phyloP scores from a whole-genome alignment of 768 basidiomycete species.

The Terana coerulea region DNA sequence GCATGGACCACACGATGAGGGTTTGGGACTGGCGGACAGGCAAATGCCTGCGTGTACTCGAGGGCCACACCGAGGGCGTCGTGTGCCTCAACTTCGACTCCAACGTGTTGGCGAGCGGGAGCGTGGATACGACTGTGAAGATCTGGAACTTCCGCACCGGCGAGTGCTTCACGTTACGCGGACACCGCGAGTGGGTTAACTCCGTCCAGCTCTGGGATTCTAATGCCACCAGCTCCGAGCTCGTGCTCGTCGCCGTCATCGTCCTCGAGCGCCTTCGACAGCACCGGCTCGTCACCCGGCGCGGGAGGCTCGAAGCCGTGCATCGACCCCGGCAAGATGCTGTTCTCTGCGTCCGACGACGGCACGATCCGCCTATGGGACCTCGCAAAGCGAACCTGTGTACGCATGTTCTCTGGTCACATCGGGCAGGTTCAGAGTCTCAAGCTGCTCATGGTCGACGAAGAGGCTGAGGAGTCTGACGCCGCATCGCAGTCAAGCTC shows the following conservation, averaged over 20 bases:
- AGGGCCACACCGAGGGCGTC: conserved; percentile 89
- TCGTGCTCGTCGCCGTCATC: conserved; percentile 9
- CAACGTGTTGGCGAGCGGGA: conserved; percentile 88
- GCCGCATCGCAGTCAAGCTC: background rate
- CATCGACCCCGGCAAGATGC: conserved; percentile 85
- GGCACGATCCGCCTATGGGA: conserved; percentile 95
- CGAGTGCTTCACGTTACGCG: conserved; percentile 87
- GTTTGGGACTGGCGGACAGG: conserved; percentile 97
- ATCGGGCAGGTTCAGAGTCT: conserved; percentile 94
- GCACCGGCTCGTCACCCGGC: background rate
- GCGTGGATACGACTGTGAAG: conserved; percentile 92
- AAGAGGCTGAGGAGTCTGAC: conserved; percentile 27
- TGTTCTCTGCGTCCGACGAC: conserved; percentile 97
- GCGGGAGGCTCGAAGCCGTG: conserved; percentile 32
- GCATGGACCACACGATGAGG: conserved; percentile 93
- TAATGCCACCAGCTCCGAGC: conserved; percentile 19
- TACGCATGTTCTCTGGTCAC: conserved; percentile 84
- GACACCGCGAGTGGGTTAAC: conserved; percentile 96
- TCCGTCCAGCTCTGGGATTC: conserved; percentile 91
- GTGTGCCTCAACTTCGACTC: conserved; percentile 89
- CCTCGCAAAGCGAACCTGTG: conserved; percentile 71
- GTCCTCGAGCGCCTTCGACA: background rate
- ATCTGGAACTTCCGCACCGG: conserved; percentile 93
- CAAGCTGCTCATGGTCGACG: conserved; percentile 68
- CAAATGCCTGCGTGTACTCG: conserved; percentile 79